These are phyloP conservation scores for Aspergillus diversus DNA, from an alignment of 495 filamentous ascomycete genomes.

Conservation along the genomic window DNA sequence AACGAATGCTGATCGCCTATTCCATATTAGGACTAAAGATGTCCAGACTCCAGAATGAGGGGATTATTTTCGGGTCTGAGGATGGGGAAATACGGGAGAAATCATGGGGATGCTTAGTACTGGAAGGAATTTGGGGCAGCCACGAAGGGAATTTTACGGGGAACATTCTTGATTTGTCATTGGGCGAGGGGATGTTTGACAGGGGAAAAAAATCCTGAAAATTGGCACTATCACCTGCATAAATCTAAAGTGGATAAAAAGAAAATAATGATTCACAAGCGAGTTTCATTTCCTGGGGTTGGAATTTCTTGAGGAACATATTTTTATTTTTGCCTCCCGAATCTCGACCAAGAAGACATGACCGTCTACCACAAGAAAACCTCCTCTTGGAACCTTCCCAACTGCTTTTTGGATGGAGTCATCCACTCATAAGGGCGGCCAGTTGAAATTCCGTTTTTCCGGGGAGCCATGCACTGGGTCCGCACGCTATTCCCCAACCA, in stretches of 20 bases:
- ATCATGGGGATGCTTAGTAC: neutral
- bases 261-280: neutral
- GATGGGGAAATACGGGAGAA: slow-evolving; percentile 6
- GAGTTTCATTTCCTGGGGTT: neutral
- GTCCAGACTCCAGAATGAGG: neutral
- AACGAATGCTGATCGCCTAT: neutral
- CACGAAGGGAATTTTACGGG: neutral
- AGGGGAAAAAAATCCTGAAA: neutral
- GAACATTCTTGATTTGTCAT: neutral
- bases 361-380: neutral
- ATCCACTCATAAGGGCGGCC: too few relatives aligned
- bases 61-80: neutral
- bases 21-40: neutral
- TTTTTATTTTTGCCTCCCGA: neutral
- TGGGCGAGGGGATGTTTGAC: neutral
- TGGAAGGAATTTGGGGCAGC: neutral
- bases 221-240: neutral
- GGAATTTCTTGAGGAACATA: neutral
- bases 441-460: neutral
- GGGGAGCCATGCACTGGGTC: neutral
- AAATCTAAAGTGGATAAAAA: neutral
- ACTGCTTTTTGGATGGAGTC: neutral
- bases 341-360: neutral
- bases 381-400: neutral
- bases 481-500: neutral